A percentile compares a stretch with the other conserved stretches of the same genome.
Evolutionary conservation across 345 rosid species (phyloP).

Genomic region (rapeseed (Brassica napus)): DNA sequence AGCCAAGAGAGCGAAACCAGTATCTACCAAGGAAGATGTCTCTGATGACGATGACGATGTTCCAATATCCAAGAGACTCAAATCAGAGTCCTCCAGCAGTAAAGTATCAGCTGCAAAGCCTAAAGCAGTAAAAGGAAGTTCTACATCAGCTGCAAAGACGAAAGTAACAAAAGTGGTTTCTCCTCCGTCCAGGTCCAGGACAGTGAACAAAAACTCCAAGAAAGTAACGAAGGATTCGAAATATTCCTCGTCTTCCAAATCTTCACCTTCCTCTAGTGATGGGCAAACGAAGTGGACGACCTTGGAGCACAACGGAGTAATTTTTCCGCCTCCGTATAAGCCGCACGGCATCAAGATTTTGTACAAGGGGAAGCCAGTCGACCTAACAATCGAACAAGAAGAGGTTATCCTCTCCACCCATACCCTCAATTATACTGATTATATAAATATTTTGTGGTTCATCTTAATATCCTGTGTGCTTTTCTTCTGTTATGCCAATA

Average conservation of each 20-base stretch:
- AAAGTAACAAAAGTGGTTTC: conserved; percentile 56
- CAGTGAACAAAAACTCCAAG: conserved; percentile 52
- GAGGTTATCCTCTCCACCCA: conserved; percentile 54
- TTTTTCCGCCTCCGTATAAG: conserved; percentile 84
- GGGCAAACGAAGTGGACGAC: conserved; percentile 99
- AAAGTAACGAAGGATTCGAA: conserved; percentile 58
- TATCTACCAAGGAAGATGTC: conserved; percentile 39
- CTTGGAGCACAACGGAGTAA: conserved; percentile 91
- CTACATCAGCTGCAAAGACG: conserved; percentile 51
- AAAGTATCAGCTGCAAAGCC: conserved; percentile 56
- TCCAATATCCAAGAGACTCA: conserved; percentile 78
- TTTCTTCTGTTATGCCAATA: conserved; percentile 13
- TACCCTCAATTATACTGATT: conserved; percentile 5
- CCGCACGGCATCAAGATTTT: conserved; percentile 90
- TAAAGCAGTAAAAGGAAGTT: conserved; percentile 50
- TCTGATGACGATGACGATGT: conserved; percentile 68
- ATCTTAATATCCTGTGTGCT: conserved; percentile 2
- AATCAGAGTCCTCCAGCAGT: conserved; percentile 45
- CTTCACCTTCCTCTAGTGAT: conserved; percentile 74
- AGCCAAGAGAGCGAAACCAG: conserved; percentile 25
- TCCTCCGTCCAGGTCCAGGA: conserved; percentile 56
- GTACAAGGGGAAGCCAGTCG: conserved; percentile 76
- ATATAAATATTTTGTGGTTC: not conserved
- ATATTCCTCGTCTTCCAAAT: conserved; percentile 68
- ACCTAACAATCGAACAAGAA: conserved; percentile 80